phyloP scores from a whole-genome alignment of 1,284 basidiomycete species.

The Cryptococcus depauperatus region DNA sequence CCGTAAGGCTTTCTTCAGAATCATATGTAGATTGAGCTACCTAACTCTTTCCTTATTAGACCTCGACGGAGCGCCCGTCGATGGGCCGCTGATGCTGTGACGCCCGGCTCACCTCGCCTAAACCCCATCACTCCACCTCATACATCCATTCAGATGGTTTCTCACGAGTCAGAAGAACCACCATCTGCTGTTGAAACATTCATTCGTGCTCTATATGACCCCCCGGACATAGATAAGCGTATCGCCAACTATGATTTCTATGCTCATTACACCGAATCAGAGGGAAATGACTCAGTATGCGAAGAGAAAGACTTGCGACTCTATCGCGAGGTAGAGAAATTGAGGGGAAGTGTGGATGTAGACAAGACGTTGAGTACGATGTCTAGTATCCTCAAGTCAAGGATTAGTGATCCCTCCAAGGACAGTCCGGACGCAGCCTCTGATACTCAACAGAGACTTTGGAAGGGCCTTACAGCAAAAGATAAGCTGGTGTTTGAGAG shows the following conservation, averaged over 20 bases:
- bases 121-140: background rate
- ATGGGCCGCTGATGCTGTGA: slow-evolving; percentile 18
- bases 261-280: slow-evolving; percentile 45
- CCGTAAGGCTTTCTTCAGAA: slow-evolving; percentile 4
- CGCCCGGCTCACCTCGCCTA: slow-evolving; percentile 8
- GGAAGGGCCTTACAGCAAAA: background rate
- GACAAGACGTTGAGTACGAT: slow-evolving; percentile 15
- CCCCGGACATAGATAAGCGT: slow-evolving; percentile 49
- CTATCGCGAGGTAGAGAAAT: slow-evolving; percentile 38
- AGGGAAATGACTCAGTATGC: slow-evolving; percentile 28
- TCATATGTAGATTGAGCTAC: background rate
- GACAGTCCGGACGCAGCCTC: slow-evolving; percentile 1
- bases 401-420: background rate
- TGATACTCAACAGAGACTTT: background rate
- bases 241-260: slow-evolving; percentile 69
- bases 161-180: slow-evolving; percentile 22
- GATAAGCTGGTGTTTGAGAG: background rate
- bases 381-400: background rate
- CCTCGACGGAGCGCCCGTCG: slow-evolving; percentile 31
- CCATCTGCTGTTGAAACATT: background rate
- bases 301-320: slow-evolving; percentile 47
- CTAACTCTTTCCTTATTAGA: slow-evolving; percentile 1
- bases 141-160: slow-evolving; percentile 27
- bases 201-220: slow-evolving; percentile 52
- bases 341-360: slow-evolving; percentile 35